These are phyloP conservation scores for Porphyrellus cyaneotinctus DNA, from an alignment of 768 basidiomycete genomes.

Conservation along the genomic window DNA sequence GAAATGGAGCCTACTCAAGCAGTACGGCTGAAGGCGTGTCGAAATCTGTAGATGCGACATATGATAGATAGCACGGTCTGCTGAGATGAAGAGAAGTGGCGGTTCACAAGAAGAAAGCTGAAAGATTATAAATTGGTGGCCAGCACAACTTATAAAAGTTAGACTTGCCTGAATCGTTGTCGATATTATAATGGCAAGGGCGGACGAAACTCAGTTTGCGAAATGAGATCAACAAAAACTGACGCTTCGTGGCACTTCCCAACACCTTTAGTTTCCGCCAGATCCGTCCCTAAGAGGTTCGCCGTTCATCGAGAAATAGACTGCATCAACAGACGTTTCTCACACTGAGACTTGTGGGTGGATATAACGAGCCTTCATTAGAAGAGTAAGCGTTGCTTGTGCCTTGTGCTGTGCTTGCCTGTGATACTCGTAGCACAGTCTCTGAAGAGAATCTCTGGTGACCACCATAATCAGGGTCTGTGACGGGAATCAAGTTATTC, in stretches of 20 bases:
- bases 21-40: background rate
- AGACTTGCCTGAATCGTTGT: slow-evolving; percentile 24
- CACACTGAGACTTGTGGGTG: slow-evolving; percentile 13
- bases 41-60: background rate
- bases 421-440: slow-evolving; percentile 12
- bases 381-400: background rate
- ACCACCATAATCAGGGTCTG: background rate
- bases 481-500: background rate
- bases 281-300: slow-evolving; percentile 15
- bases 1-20: background rate
- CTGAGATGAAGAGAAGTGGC: background rate
- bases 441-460: slow-evolving; percentile 28
- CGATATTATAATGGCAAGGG: slow-evolving; percentile 18
- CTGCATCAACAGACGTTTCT: background rate
- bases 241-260: slow-evolving; percentile 14
- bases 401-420: slow-evolving; percentile 5
- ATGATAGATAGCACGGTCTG: background rate
- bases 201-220: slow-evolving; percentile 10
- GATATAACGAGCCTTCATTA: slow-evolving; percentile 8
- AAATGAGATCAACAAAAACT: slow-evolving; percentile 12
- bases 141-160: background rate
- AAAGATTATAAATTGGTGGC: background rate
- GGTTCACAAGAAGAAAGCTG: slow-evolving; percentile 17
- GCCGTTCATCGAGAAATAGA: background rate
- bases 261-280: slow-evolving; percentile 15